Evolutionary conservation across 2,329 filamentous ascomycete genomes (phyloP).

Genomic region (Cladosporium sp.): DNA sequence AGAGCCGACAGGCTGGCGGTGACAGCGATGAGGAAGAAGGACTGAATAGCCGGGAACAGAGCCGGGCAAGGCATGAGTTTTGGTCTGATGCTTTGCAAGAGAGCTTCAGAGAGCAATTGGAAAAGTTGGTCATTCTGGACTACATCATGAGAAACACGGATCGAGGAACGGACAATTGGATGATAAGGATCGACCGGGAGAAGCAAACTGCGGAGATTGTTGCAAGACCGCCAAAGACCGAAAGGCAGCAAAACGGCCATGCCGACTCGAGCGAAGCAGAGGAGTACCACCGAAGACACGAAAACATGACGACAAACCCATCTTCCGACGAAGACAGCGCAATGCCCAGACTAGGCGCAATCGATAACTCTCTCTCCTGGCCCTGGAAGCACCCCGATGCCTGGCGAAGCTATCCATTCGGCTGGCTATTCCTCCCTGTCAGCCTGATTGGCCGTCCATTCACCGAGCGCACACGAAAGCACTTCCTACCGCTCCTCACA

Average conservation of each 20-base stretch:
- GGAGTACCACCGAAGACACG: slow-evolving; percentile 50
- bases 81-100: slow-evolving; percentile 90
- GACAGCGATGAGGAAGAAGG: slow-evolving; percentile 51
- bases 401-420: slow-evolving; percentile 87
- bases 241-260: slow-evolving; percentile 36
- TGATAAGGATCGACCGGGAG: slow-evolving; percentile 93
- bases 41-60: slow-evolving; percentile 38
- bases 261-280: slow-evolving; percentile 36
- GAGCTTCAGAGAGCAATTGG: slow-evolving; percentile 87
- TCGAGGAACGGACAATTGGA: slow-evolving; percentile 96
- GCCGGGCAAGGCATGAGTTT: slow-evolving; percentile 52
- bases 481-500: slow-evolving; percentile 92
- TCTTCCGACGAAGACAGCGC: slow-evolving; percentile 43
- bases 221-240: slow-evolving; percentile 68
- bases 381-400: slow-evolving; percentile 99
- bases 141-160: slow-evolving; percentile 99
- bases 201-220: slow-evolving; percentile 77
- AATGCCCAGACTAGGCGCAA: slow-evolving; percentile 76
- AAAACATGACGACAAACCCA: slow-evolving; percentile 73
- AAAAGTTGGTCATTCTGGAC: slow-evolving; percentile 94
- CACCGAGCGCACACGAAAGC: slow-evolving; percentile 84
- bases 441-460: slow-evolving; percentile 95
- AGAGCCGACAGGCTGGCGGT: slow-evolving; percentile 47
- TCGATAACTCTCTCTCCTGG: slow-evolving; percentile 97
- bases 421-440: slow-evolving; percentile 95